Evolutionary conservation across 352 stramenopile species (phyloP).

Genomic region (Globisporangium radiosum): DNA sequence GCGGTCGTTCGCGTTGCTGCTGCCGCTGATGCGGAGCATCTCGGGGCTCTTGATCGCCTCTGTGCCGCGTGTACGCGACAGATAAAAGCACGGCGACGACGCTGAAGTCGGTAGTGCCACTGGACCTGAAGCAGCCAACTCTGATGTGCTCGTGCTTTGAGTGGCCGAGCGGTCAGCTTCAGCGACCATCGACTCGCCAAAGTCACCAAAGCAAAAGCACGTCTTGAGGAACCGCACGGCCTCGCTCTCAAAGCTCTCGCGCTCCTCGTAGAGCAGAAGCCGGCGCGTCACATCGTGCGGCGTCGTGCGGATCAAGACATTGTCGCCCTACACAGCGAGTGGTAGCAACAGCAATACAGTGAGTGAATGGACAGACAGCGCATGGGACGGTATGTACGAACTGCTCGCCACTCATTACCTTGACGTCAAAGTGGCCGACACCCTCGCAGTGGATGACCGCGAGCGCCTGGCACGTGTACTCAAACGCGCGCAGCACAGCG

Average conservation of each 20-base stretch:
- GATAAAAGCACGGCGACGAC: slow-evolving; percentile 9
- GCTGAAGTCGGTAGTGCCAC: background rate
- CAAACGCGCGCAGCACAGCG: slow-evolving; percentile 37
- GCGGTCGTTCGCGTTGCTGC: slow-evolving; percentile 12
- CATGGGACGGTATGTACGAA: too few species aligned
- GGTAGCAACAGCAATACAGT: background rate
- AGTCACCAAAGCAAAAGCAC: slow-evolving; percentile 59
- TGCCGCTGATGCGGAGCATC: slow-evolving; percentile 47
- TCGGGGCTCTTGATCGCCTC: slow-evolving; percentile 78
- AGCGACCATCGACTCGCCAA: slow-evolving; percentile 53
- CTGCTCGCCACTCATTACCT: slow-evolving; percentile 20
- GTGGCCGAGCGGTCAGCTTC: slow-evolving; percentile 6
- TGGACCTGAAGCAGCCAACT: background rate
- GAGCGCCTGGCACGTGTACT: slow-evolving; percentile 27
- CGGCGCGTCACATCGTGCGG: slow-evolving; percentile 23
- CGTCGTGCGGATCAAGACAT: slow-evolving; percentile 44
- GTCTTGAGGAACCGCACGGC: slow-evolving; percentile 7
- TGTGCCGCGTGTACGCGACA: slow-evolving; percentile 50
- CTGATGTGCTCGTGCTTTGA: too few species aligned
- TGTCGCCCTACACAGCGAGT: slow-evolving; percentile 34
- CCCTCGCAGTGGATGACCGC: slow-evolving; percentile 30
- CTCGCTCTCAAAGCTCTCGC: slow-evolving; percentile 15
- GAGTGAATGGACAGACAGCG: background rate
- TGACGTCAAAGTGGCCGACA: slow-evolving; percentile 67
- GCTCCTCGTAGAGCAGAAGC: slow-evolving; percentile 20